Evolutionary conservation across 495 filamentous ascomycete genomes (phyloP).

Genomic region (Sordaria brevicollis): DNA sequence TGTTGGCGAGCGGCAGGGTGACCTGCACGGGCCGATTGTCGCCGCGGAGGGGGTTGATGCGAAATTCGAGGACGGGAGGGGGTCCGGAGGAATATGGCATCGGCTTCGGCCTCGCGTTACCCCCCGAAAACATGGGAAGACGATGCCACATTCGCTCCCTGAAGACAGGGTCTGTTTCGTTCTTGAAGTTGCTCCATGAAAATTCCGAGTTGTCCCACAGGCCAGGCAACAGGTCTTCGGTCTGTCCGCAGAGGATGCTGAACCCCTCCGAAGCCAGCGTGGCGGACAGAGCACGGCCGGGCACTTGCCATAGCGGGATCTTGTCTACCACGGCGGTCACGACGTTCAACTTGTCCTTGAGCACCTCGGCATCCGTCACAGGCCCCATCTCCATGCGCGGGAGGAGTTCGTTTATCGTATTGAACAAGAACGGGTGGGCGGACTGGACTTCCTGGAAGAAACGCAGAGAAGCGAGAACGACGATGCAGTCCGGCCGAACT

Average conservation of each 20-base stretch:
- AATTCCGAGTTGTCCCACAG: conserved; percentile 12
- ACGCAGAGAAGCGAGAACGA: neutral
- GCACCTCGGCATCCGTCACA: neutral
- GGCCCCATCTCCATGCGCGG: neutral
- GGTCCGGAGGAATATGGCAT: neutral
- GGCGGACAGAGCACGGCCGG: conserved; percentile 3
- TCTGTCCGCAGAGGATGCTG: conserved; percentile 26
- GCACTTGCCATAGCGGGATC: conserved; percentile 10
- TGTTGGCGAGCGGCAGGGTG: conserved; percentile 62
- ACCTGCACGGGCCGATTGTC: conserved; percentile 18
- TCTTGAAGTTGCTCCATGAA: neutral
- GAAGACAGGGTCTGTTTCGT: neutral
- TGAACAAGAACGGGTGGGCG: neutral
- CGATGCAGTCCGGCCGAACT: neutral
- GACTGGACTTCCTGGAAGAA: neutral
- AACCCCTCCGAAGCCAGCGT: conserved; percentile 25
- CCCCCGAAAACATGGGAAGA: neutral
- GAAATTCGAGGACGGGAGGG: conserved; percentile 9
- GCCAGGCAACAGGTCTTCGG: conserved; percentile 20
- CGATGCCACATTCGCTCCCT: neutral
- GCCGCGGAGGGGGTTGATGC: neutral
- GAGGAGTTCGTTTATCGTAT: neutral
- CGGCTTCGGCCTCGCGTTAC: neutral
- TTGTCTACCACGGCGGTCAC: conserved; percentile 28
- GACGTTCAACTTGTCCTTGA: conserved; percentile 12